phyloP scores from a whole-genome alignment of 2,329 filamentous ascomycete genomes.

The Chaetomiaceae sp. region DNA sequence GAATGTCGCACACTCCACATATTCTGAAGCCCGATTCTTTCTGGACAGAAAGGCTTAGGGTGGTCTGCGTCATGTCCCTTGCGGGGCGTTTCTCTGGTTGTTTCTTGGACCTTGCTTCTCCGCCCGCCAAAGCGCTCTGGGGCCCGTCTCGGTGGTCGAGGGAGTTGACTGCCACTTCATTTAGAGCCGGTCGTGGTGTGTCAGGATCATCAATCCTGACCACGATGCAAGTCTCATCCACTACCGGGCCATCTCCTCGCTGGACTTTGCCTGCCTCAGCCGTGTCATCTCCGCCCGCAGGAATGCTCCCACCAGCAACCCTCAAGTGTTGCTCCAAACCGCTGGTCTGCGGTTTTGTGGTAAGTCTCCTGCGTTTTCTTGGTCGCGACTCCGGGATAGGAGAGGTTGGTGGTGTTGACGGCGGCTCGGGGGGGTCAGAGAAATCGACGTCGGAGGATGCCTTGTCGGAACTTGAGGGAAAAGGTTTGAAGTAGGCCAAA shows the following conservation, averaged over 20 bases:
- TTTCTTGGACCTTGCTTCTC: slow-evolving; percentile 7
- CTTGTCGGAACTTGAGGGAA: slow-evolving; percentile 8
- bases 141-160: not conserved
- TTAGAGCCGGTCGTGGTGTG: not conserved
- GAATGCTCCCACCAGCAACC: not conserved
- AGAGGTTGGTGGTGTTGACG: slow-evolving; percentile 33
- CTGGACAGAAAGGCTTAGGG: slow-evolving; percentile 37
- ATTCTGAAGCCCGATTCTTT: slow-evolving; percentile 36
- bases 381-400: slow-evolving; percentile 23
- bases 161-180: slow-evolving; percentile 16
- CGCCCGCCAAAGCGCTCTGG: not conserved
- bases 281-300: not conserved
- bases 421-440: slow-evolving; percentile 16
- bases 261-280: no score
- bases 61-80: slow-evolving; percentile 37
- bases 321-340: slow-evolving; percentile 2
- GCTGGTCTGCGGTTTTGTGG: slow-evolving; percentile 28
- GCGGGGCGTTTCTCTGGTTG: slow-evolving; percentile 17
- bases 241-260: no score
- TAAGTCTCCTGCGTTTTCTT: slow-evolving; percentile 33
- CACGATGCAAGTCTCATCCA: not conserved
- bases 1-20: slow-evolving; percentile 40
- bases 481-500: slow-evolving; percentile 28
- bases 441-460: slow-evolving; percentile 28
- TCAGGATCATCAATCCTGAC: not conserved